A percentile compares a stretch with the other conserved stretches of the same genome.
Evolutionary conservation across 1,139 yeast genomes (phyloP).

Genomic region (Pichia sp.): DNA sequence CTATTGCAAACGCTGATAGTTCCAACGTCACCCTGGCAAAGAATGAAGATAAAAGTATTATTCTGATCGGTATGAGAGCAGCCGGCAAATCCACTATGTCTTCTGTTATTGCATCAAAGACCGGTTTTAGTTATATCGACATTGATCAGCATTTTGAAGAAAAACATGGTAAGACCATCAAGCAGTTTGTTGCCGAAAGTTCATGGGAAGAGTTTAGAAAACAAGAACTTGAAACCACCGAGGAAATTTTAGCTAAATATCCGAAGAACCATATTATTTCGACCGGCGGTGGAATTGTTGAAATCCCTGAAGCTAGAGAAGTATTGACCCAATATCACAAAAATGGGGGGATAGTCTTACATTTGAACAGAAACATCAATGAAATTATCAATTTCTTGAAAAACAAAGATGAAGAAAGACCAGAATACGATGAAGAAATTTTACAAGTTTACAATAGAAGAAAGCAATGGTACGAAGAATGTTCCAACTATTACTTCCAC

Average conservation of each 20-base stretch:
- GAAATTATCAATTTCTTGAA: conserved; percentile 70
- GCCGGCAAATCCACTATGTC: conserved; percentile 92
- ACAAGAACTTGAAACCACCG: conserved; percentile 53
- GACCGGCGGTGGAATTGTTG: conserved; percentile 97
- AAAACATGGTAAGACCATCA: conserved; percentile 46
- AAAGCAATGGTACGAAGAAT: conserved; percentile 69
- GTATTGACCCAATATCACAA: conserved; percentile 44
- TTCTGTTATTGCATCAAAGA: conserved; percentile 62
- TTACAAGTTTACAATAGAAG: conserved; percentile 78
- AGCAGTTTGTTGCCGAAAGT: conserved; percentile 52
- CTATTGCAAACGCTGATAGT: conserved; percentile 11
- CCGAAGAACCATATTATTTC: conserved; percentile 65
- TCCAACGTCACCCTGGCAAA: conserved; percentile 11
- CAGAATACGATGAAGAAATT: conserved; percentile 77
- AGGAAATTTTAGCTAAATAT: conserved; percentile 39
- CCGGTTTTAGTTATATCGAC: conserved; percentile 72
- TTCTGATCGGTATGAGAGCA: conserved; percentile 96
- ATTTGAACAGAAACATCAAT: conserved; percentile 80
- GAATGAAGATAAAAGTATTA: conserved; percentile 49
- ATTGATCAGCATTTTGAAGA: conserved; percentile 67
- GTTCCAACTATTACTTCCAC: conserved; percentile 72
- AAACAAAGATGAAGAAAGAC: conserved; percentile 71
- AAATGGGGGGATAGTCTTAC: conserved; percentile 72
- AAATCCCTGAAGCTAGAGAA: conserved; percentile 58
- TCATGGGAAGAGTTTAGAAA: conserved; percentile 88